Percentiles rank a stretch among this genome's conserved stretches.
Conservation (phyloP, 208 protist genomes). For the Leishmania braziliensis region DNA sequence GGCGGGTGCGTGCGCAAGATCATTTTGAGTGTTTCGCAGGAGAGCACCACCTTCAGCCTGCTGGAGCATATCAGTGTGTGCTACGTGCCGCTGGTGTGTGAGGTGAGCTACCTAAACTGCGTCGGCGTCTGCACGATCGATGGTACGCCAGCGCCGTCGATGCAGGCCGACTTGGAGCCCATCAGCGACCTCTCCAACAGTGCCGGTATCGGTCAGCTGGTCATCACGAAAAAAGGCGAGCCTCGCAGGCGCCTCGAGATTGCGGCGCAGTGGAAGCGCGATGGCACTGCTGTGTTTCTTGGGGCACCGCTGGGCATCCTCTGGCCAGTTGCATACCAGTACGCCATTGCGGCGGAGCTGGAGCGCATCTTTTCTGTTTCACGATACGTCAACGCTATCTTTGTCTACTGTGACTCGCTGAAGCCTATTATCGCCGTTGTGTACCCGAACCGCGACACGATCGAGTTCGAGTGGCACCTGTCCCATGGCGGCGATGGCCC, state of each 20-base stretch:
- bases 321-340: conserved; percentile 81
- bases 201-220: conserved; percentile 67
- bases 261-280: conserved; percentile 68
- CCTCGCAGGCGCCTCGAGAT: conserved; percentile 48
- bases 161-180: conserved; percentile 58
- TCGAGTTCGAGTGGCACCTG: conserved; percentile 87
- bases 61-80: conserved; percentile 84
- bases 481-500: conserved; percentile 11
- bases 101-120: conserved; percentile 78
- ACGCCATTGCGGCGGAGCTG: conserved; percentile 67
- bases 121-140: conserved; percentile 81
- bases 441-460: conserved; percentile 78
- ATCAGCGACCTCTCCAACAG: conserved; percentile 41
- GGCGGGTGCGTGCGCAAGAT: conserved; percentile 77
- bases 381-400: conserved; percentile 87
- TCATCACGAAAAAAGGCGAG: conserved; percentile 28
- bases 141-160: conserved; percentile 60
- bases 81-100: conserved; percentile 75
- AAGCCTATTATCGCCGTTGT: conserved; percentile 86
- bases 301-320: conserved; percentile 68
- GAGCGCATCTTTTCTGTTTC: conserved; percentile 76
- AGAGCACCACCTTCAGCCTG: conserved; percentile 70
- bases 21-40: conserved; percentile 68
- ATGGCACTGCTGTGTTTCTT: conserved; percentile 66
- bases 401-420: conserved; percentile 72